Base-by-base conservation (phyloP, 2,329 filamentous ascomycete species). In the Calonectria pseudoreteaudii region DNA sequence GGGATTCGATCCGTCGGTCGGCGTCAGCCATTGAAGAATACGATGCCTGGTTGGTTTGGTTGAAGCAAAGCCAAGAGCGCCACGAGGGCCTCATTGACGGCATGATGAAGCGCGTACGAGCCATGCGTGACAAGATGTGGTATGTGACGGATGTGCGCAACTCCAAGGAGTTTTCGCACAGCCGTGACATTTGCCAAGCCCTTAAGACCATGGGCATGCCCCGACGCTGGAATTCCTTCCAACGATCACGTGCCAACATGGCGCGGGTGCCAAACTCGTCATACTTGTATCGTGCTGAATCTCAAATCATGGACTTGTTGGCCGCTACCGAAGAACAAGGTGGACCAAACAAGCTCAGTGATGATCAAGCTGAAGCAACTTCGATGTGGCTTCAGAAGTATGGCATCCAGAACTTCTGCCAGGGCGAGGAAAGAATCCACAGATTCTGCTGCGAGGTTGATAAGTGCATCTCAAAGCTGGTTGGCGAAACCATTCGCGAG, bases 121-220 rank as follows among this genome's bases (percentile, higher is more conserved):
- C 93, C 28, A 88, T 98, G 49, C 92, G 97, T 52, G 94, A 98
- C 83, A 98, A 98, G 88, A 98, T 98, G 94, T 99, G 97, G 97
- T 99, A 98, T 83, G 94, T 97, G 74, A 96, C 94, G 1, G 95
- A 98, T 83, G 96, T 98, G 34, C 93, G 95, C 75, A 96, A 96
- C 80, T 98, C 97, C 5, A 94, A 93, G 64, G 92, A 93, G 13
- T 98, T 98, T 80, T 94, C 97, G 74, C 94, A 97, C 78, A 95
- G 95, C 49, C 93, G 93, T 72, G 95, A 96, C 76, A 93, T 98
- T 60, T 94, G 95, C 8, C 90, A 94, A 73, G 97, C 96, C 6
- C 87, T 99, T 65, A 97, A 97, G 84, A 95, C 94, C 10, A 98
- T 99, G 97, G 94, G 93, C 74, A 87, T 91, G 84, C 88, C 91